Evolutionary conservation across 495 filamentous ascomycete genomes (phyloP), one percentile per base, ranked within the genome.

Genomic region (Penicillium goetzii): DNA sequence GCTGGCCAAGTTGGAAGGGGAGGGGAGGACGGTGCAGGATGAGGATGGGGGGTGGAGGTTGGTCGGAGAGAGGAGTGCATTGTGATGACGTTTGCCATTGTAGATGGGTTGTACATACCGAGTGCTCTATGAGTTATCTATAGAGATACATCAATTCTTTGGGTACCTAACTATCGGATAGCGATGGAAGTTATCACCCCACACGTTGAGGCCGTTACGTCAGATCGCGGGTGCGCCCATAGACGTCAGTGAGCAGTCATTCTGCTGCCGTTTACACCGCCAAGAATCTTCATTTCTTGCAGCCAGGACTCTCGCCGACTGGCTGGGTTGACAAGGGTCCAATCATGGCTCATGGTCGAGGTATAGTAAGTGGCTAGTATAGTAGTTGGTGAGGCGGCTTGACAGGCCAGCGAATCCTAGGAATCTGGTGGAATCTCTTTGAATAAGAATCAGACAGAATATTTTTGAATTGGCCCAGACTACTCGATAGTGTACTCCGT

Each of bases 1-100:
- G 52, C 70, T 95, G 61, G 68, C 77, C 64, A 94, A 93, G 79
- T 76, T 94, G 67, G 78, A 87, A 71, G 74, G 72, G 28, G 90
- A 94, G 66, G 87, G 87, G 32, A 88, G 78, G 69, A 87, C 85
- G 19, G 70, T 81, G 43, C 74, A 78, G 56, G 78, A 81, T 43
- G 77, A 73, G 34, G 71, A 72, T 4, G 88, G 84, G 59, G 76
- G 70, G 56, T 90, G 87, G 86, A 86, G 78, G 65, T 72, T 80
- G 65, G 75, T 65, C 45, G 61, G 61, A 49, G 75, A 71, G 41
- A 76, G 60, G 45, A 70, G 76, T 59, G 68, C 74, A 32, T 56
- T 81, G 55, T 79, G 56, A 57, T 23, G n/a, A 19, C 19, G 40
- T 4, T 19, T n/a, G 15, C 1, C 7, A 14, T 10, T 19, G 17